Evolutionary conservation across 2,329 filamentous ascomycete genomes (phyloP), one percentile per base, ranked within the genome.

Genomic region (Akanthomyces uredinophilus): DNA sequence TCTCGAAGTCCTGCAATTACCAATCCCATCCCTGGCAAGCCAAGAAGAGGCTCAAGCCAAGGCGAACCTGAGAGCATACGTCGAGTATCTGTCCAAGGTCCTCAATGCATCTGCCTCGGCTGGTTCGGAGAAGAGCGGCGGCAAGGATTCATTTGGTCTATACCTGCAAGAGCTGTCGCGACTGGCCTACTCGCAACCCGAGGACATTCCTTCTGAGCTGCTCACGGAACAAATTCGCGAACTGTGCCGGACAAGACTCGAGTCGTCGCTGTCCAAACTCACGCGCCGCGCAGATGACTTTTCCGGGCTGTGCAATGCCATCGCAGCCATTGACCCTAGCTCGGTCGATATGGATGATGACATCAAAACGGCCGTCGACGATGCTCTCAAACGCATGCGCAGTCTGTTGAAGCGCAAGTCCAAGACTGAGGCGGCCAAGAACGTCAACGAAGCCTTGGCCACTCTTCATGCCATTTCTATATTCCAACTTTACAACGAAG

Each of bases 401-500:
- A 82, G 82, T 67, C 75, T 85, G 14, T 73, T 82, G 32, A 83
- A 82, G 63, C 70, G 71, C 32, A 74, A 75, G 60, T 59, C 70
- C 2, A 67, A 71, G 66, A 64, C 71, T 57, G 68, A 71, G 24
- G 66, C 75, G 66, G 77, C 71, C 69, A 79, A 72, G 62, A 70
- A 68, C 22, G 75, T 73, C 64, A 79, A 79, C 18, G 86, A 87
- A 64, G 90, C 90, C 0, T 83, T 97, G 63, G 88, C 89, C 22
- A 81, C 97, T 41, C 82, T 98, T 1, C 92, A 96, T 72, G 88
- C 91, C 0, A 83, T 97, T 58, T 89, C 92, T 0, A 84, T 97
- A 16, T 81, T 98, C 61, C 92, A 97, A 73, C 82, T 96, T 10
- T 96, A 96, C 77, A 93, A 94, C 69, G 91, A 92, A 27, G 92